Conservation (phyloP, 129 eudicot species). For the Logfia minima region DNA sequence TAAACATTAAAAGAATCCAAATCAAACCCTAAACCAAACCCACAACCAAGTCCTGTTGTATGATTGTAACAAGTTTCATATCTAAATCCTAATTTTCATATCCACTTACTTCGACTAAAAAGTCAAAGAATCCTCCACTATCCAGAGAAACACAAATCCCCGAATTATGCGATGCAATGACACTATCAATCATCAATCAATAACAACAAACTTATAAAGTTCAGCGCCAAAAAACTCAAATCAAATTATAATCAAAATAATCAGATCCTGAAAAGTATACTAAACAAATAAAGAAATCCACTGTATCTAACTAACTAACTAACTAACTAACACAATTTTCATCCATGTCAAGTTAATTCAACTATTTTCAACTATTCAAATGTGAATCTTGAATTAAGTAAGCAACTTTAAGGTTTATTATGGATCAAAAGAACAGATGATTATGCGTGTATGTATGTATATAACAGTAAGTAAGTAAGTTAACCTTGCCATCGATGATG, state of each 20-base stretch:
- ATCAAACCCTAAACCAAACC: constrained; percentile 3
- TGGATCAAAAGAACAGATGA: neutral
- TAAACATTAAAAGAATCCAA: neutral
- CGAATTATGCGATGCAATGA: constrained; percentile 8
- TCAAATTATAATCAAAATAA: neutral
- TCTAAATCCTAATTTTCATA: constrained; percentile 5
- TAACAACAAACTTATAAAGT: neutral
- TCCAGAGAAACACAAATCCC: constrained; percentile 19
- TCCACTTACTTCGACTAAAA: constrained; percentile 18
- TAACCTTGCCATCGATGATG: constrained; percentile 75
- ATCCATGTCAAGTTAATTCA: neutral
- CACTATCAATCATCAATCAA: constrained; percentile 17
- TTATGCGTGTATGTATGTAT: neutral
- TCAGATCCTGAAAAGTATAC: neutral
- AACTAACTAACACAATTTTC: neutral
- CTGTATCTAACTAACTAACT: constrained; percentile 15
- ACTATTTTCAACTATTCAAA: neutral
- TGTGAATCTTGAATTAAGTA: neutral
- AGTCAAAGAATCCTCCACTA: constrained; percentile 14
- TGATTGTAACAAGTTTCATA: neutral
- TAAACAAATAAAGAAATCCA: neutral
- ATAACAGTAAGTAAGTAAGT: neutral
- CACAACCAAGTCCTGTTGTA: neutral
- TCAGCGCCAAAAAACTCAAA: neutral
- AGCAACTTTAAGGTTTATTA: neutral